A percentile compares a stretch with the other conserved stretches of the same genome.
Evolutionary conservation across 2,329 filamentous ascomycete genomes (phyloP).

Genomic region (Penicillium sp.): DNA sequence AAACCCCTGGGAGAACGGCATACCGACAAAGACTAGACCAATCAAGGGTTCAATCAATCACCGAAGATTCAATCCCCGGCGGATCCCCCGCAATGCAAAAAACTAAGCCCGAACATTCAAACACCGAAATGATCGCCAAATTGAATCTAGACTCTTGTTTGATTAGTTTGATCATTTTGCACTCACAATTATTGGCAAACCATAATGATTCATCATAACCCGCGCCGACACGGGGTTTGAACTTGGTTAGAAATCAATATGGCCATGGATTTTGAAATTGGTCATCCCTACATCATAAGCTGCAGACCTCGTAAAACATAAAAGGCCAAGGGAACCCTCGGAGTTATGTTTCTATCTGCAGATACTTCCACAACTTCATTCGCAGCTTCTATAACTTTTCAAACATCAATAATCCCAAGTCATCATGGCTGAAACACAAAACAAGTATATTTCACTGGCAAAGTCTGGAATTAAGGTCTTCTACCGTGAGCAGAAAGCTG

Average conservation of each 20-base stretch:
- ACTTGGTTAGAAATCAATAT: background rate
- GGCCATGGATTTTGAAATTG: background rate
- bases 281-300: background rate
- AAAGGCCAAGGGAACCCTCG: background rate
- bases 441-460: background rate
- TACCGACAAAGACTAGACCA: no score
- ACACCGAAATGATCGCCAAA: background rate
- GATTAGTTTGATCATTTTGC: background rate
- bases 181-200: background rate
- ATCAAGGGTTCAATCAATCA: no score
- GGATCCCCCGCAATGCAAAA: background rate
- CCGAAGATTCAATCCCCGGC: background rate
- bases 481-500: slow-evolving; percentile 38
- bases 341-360: background rate
- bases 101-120: background rate
- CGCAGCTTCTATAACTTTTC: background rate
- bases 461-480: slow-evolving; percentile 30
- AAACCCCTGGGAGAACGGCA: no score
- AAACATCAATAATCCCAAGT: background rate
- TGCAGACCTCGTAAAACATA: background rate
- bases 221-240: background rate
- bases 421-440: background rate
- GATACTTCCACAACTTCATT: background rate
- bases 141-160: background rate
- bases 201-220: background rate